Evolutionary conservation across 2,329 filamentous ascomycete species (phyloP).

Genomic region (Thelonectria blattea): DNA sequence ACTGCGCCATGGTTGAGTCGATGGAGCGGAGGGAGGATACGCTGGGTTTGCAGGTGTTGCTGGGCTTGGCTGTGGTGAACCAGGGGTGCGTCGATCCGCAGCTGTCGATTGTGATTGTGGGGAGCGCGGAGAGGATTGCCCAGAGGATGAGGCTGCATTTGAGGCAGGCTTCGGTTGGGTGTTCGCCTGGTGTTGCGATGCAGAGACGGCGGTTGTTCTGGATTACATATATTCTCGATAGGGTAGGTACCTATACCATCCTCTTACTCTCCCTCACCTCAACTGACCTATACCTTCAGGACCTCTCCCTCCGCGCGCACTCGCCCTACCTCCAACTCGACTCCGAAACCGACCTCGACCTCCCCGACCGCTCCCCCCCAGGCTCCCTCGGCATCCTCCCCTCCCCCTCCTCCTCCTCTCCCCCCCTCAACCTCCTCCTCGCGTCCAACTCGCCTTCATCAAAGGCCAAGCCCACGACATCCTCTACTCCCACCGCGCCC

Average conservation of each 20-base stretch:
- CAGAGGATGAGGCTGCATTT: constrained; percentile 44
- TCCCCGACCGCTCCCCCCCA: constrained; percentile 26
- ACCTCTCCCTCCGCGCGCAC: constrained; percentile 43
- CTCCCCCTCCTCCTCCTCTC: constrained; percentile 5
- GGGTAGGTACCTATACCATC: constrained; percentile 19
- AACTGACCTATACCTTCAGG: constrained; percentile 26
- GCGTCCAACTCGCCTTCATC: constrained; percentile 27
- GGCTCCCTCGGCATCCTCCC: constrained; percentile 22
- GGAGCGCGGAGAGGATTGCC: constrained; percentile 42
- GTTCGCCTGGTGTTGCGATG: constrained; percentile 9
- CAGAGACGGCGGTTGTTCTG: constrained; percentile 45
- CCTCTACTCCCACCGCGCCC: constrained; percentile 18
- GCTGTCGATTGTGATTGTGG: constrained; percentile 41
- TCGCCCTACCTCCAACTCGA: constrained; percentile 45
- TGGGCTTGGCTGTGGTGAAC: constrained; percentile 44
- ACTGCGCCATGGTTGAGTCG: constrained; percentile 42
- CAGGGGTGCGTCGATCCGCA: constrained; percentile 42
- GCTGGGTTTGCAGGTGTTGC: constrained; percentile 42
- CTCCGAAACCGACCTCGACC: constrained; percentile 44
- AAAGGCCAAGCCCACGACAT: constrained; percentile 31
- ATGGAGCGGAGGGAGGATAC: constrained; percentile 40
- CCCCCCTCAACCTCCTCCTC: constrained; percentile 25
- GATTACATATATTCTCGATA: constrained; percentile 46
- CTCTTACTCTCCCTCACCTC: not conserved
- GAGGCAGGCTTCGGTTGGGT: constrained; percentile 8